A percentile compares a stretch with the other conserved stretches of the same genome.
Conservation (phyloP, 2,329 filamentous ascomycete species). For the Apiospora pterosperma region DNA sequence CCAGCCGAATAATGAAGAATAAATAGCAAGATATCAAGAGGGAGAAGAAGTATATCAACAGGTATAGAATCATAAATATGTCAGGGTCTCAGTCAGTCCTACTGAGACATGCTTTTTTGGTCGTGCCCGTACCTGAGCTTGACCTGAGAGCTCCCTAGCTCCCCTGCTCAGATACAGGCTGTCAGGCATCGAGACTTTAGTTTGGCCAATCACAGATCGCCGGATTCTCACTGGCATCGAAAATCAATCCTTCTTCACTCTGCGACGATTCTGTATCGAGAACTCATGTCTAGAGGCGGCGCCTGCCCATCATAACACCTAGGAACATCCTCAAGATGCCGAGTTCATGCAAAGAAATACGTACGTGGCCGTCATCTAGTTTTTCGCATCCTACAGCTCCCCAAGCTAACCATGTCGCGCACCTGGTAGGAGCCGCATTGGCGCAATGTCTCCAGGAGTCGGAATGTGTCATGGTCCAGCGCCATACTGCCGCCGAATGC, state of each 20-base stretch:
- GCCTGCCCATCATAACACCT: not conserved
- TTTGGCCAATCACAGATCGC: not conserved
- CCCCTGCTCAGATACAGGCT: not conserved
- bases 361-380: conserved; percentile 50
- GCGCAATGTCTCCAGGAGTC: conserved; percentile 94
- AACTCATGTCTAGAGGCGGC: not conserved
- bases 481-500: conserved; percentile 83
- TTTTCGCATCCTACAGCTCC: conserved; percentile 4
- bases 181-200: not conserved
- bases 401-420: conserved; percentile 12
- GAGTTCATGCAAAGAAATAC: conserved; percentile 93
- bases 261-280: not conserved
- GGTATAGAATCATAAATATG: not conserved
- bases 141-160: not conserved
- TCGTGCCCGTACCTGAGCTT: not conserved
- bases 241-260: not conserved
- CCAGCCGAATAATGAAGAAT: not conserved
- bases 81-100: not conserved
- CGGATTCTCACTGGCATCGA: not conserved
- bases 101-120: not conserved
- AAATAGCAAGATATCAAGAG: too few species aligned
- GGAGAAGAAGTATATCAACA: not conserved
- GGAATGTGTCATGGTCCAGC: conserved; percentile 92
- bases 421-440: conserved; percentile 73
- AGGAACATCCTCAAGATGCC: conserved; percentile 60